Evolutionary conservation across 2,329 filamentous ascomycete genomes (phyloP), one percentile per base, ranked within the genome.

Genomic region (Fusarium devonianum): DNA sequence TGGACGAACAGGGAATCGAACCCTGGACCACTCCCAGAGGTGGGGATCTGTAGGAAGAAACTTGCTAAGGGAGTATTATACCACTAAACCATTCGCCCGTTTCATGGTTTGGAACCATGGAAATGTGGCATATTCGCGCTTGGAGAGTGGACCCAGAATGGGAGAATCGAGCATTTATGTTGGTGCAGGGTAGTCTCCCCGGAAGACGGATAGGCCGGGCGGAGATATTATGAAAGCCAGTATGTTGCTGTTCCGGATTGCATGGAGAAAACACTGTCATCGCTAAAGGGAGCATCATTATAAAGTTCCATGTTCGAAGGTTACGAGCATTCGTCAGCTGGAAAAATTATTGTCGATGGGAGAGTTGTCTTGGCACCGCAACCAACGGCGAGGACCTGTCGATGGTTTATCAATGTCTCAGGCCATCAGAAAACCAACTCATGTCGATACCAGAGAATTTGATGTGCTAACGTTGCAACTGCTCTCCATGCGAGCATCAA

Each of bases 61-160:
- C n/a, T n/a, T n/a, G n/a, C n/a, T n/a, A n/a, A n/a, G n/a, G n/a
- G n/a, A n/a, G n/a, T n/a, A n/a, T n/a, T n/a, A n/a, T n/a, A n/a
- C n/a, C n/a, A n/a, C n/a, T n/a, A 64, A 65, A 62, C 59, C 57
- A 65, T 64, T 65, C 62, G 59, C 62, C 62, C 59, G 22, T 32
- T 37, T 45, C 4, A 28, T 30, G 4, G 26, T n/a, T 0, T 2
- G 1, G 1, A 11, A 13, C 19, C 17, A 11, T 21, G 40, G 23
- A 38, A 56, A 30, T 41, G 37, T 18, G 17, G 17, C 3, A 53
- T 47, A 60, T 56, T 42, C 12, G 14, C n/a, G 26, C 25, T 22
- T 30, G 32, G 42, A 19, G 21, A 4, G 19, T 37, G 28, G 16
- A 29, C 14, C 25, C 22, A 28, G 17, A 23, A 28, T 18, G 22